A percentile compares a stretch with the other conserved stretches of the same genome.
These are phyloP conservation scores for Cercospora zeae-maydis DNA, from an alignment of 2,329 filamentous ascomycete species.

Conservation along the genomic window DNA sequence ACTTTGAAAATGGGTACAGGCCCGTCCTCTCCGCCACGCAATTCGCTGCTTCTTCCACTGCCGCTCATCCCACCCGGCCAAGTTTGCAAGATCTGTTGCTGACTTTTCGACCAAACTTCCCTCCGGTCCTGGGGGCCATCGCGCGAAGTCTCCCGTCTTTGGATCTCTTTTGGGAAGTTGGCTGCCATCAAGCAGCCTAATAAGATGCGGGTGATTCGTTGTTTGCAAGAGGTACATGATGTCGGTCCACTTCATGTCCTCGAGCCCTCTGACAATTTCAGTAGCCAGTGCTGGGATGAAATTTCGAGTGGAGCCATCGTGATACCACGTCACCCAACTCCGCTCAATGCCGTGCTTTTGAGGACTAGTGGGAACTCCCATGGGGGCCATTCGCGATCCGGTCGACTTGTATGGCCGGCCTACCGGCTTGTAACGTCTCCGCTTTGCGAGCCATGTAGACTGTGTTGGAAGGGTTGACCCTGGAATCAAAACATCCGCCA, in stretches of 20 bases:
- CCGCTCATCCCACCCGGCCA: slow-evolving; percentile 1
- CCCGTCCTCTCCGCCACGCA: neutral
- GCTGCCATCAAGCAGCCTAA: slow-evolving; percentile 1
- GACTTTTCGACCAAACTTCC: neutral
- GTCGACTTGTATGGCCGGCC: neutral
- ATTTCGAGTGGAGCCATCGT: slow-evolving; percentile 2
- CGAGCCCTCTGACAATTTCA: neutral
- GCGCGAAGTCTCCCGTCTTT: neutral
- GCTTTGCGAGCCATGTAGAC: neutral
- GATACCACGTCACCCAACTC: neutral
- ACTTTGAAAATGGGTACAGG: neutral
- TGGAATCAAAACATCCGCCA: neutral
- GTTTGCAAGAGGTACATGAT: neutral
- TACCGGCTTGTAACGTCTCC: neutral
- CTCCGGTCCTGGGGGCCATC: neutral
- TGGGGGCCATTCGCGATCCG: neutral
- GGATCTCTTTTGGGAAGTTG: neutral
- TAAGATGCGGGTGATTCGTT: neutral
- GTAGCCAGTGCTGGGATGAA: slow-evolving; percentile 7
- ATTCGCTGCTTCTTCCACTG: slow-evolving; percentile 1
- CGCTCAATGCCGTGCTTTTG: neutral
- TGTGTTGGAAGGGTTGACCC: neutral
- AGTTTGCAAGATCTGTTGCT: neutral
- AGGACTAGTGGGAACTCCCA: neutral
- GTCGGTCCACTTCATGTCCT: slow-evolving; percentile 6